These are phyloP conservation scores for Sclerotinia sclerotiorum DNA, from an alignment of 2,329 filamentous ascomycete genomes.

Conservation along the genomic window DNA sequence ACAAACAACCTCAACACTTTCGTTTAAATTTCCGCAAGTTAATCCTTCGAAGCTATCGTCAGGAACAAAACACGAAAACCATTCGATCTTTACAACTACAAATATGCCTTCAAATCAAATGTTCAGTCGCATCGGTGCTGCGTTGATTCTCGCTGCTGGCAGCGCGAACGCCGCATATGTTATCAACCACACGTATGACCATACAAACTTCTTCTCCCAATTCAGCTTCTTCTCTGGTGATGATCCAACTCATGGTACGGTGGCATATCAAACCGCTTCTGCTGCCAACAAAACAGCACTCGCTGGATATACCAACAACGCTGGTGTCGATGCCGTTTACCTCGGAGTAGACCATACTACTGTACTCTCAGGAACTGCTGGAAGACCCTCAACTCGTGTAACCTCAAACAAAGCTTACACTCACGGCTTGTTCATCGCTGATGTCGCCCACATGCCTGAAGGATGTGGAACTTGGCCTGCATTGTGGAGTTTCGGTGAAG, in stretches of 20 bases:
- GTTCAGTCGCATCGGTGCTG: conserved; percentile 36
- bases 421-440: conserved; percentile 57
- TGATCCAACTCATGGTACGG: conserved; percentile 76
- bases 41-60: not conserved
- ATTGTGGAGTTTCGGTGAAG: conserved; percentile 57
- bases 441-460: conserved; percentile 59
- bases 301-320: conserved; percentile 43
- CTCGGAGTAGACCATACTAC: conserved; percentile 68
- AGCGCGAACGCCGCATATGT: conserved; percentile 42
- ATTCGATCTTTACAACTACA: not conserved
- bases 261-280: conserved; percentile 62
- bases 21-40: conserved; percentile 3
- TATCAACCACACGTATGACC: conserved; percentile 46
- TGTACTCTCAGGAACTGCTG: conserved; percentile 49
- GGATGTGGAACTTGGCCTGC: conserved; percentile 62
- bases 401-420: conserved; percentile 54
- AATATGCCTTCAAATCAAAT: conserved; percentile 32
- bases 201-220: conserved; percentile 47
- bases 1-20: conserved; percentile 12
- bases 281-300: conserved; percentile 59
- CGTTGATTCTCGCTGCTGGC: conserved; percentile 37
- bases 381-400: conserved; percentile 70
- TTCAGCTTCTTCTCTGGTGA: conserved; percentile 55
- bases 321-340: conserved; percentile 50
- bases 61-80: not conserved